Percentiles rank a stretch among this genome's conserved stretches.
These are phyloP conservation scores for Penicillium rolfsii DNA, from an alignment of 2,329 filamentous ascomycete genomes.

Conservation along the genomic window DNA sequence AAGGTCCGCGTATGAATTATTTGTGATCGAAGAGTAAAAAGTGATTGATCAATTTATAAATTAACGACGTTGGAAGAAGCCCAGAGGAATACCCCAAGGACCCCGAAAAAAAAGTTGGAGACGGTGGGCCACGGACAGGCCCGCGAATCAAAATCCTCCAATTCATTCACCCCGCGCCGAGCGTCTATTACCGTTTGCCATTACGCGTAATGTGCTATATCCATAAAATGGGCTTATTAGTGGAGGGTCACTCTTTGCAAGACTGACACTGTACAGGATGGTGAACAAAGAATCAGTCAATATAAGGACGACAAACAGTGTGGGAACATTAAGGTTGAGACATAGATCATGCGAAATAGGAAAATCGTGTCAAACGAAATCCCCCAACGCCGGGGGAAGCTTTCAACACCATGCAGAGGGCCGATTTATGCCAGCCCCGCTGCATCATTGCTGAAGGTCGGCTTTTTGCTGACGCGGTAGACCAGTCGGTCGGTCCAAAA, in stretches of 20 bases:
- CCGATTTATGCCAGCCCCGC: constrained; percentile 17
- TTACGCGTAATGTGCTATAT: constrained; percentile 1
- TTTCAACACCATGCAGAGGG: background rate
- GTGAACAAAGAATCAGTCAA: background rate
- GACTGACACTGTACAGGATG: background rate
- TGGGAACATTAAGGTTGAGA: constrained; percentile 1
- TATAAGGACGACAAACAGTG: background rate
- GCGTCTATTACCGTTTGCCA: constrained; percentile 9
- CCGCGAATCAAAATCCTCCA: constrained; percentile 10
- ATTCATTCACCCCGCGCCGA: constrained; percentile 12
- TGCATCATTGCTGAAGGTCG: constrained; percentile 27
- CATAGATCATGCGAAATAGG: background rate
- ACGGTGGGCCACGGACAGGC: constrained; percentile 18
- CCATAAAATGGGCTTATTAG: background rate
- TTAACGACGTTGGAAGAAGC: background rate
- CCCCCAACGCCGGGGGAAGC: background rate
- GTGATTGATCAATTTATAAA: background rate
- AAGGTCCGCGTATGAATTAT: background rate
- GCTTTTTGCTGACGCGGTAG: constrained; percentile 75
- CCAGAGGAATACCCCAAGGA: constrained; percentile 6
- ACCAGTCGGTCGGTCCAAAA: constrained; percentile 71
- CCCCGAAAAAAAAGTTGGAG: constrained; percentile 28
- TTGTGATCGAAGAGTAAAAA: background rate
- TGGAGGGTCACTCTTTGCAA: background rate
- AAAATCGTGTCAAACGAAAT: background rate